These are phyloP conservation scores for Ichthyophthirius multifiliis DNA, from an alignment of 169 alveolate genomes.

Conservation along the genomic window DNA sequence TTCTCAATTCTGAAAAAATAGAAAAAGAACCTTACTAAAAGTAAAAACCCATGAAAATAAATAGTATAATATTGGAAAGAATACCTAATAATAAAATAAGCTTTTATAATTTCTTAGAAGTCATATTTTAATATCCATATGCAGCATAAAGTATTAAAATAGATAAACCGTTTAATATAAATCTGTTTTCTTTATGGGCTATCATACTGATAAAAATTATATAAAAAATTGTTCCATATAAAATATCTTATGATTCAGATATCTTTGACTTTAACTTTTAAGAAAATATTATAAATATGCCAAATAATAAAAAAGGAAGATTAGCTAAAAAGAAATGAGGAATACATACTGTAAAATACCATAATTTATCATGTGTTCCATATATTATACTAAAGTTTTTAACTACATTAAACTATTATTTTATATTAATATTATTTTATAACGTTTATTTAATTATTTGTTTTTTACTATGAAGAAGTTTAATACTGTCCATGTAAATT, in stretches of 20 bases:
- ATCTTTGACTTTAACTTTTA: neutral
- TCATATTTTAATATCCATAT: neutral
- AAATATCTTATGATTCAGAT: neutral
- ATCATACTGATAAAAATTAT: neutral
- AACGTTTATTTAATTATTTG: no score
- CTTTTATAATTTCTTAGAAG: neutral
- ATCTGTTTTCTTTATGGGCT: neutral
- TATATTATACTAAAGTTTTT: neutral
- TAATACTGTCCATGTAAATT: neutral
- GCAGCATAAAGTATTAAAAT: neutral
- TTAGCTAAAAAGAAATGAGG: neutral
- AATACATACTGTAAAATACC: neutral
- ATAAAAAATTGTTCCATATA: neutral
- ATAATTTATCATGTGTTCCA: neutral
- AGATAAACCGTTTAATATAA: neutral
- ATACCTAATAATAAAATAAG: neutral
- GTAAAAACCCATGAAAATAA: neutral
- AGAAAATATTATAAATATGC: neutral
- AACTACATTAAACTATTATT: neutral
- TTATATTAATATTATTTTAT: no score
- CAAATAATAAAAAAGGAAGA: neutral
- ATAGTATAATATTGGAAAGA: neutral
- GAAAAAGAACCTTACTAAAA: neutral
- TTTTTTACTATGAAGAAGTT: neutral
- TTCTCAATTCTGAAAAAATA: neutral